Evolutionary conservation across 805 yeast genomes (phyloP).

Genomic region (Candida nonsorbophila): DNA sequence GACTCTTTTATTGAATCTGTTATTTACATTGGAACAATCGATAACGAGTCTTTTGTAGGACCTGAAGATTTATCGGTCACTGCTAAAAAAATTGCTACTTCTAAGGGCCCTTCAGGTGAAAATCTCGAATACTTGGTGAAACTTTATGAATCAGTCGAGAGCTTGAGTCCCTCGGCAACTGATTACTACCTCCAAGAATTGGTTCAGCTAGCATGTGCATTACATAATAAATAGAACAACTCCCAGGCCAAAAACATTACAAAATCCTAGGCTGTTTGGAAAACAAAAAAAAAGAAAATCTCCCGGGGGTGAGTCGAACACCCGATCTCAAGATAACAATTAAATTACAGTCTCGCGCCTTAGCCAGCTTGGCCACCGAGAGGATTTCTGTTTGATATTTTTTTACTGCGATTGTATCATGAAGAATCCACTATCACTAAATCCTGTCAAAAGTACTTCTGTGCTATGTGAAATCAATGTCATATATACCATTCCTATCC

Average conservation of each 20-base stretch:
- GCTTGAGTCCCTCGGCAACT: constrained; percentile 15
- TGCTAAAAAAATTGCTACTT: constrained; percentile 51
- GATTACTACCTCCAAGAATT: constrained; percentile 35
- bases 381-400: constrained; percentile 13
- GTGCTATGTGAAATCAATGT: no score
- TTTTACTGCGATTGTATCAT: no score
- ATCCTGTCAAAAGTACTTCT: no score
- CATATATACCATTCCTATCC: no score
- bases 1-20: constrained; percentile 45
- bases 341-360: constrained; percentile 40
- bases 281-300: constrained; percentile 16
- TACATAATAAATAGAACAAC: background rate
- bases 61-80: constrained; percentile 61
- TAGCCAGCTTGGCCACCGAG: constrained; percentile 42
- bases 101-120: constrained; percentile 77
- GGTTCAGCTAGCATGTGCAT: constrained; percentile 8
- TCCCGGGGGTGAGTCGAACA: constrained; percentile 43
- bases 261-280: background rate
- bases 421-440: no score
- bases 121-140: constrained; percentile 65
- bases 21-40: constrained; percentile 80
- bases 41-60: constrained; percentile 79
- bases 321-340: constrained; percentile 39
- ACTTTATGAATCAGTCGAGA: constrained; percentile 43
- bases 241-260: background rate